phyloP scores from a whole-genome alignment of 495 filamentous ascomycete genomes.

The Trichoderma orchidacearum region DNA sequence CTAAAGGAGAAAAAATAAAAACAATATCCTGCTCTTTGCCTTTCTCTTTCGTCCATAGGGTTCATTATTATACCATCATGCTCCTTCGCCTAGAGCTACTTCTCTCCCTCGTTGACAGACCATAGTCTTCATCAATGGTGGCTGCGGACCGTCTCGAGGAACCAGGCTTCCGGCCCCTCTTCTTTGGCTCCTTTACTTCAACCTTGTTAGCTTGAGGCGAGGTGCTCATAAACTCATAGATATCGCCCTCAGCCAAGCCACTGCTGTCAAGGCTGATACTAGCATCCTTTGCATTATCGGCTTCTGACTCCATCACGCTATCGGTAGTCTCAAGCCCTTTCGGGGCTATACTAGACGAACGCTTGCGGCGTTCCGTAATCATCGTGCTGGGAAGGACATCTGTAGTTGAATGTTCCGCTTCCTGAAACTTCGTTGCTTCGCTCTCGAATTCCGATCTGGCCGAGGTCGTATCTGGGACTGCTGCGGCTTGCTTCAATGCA shows the following conservation, averaged over 20 bases:
- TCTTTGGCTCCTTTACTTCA: slow-evolving; percentile 5
- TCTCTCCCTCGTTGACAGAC: slow-evolving; percentile 3
- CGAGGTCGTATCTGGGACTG: neutral
- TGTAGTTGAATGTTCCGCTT: slow-evolving; percentile 3
- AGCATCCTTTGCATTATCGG: neutral
- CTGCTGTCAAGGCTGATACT: neutral
- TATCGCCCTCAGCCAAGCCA: slow-evolving; percentile 7
- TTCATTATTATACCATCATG: slow-evolving; percentile 37
- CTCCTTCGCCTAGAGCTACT: slow-evolving; percentile 28
- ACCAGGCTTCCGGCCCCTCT: slow-evolving; percentile 3
- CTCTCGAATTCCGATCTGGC: neutral
- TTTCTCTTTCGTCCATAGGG: slow-evolving; percentile 5
- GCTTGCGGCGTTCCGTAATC: slow-evolving; percentile 16
- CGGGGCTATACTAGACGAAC: slow-evolving; percentile 11
- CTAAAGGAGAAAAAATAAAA: neutral
- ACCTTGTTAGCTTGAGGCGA: slow-evolving; percentile 8
- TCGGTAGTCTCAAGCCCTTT: slow-evolving; percentile 5
- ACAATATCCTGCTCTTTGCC: neutral
- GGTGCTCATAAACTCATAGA: slow-evolving; percentile 23
- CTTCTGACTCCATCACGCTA: neutral
- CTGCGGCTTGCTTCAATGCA: neutral
- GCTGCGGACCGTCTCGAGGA: slow-evolving; percentile 12
- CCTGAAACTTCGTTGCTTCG: slow-evolving; percentile 8
- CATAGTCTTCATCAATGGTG: slow-evolving; percentile 8
- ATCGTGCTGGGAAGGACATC: slow-evolving; percentile 13